Evolutionary conservation across 768 basidiomycete genomes (phyloP).

Genomic region (Leucogyrophana mollusca): DNA sequence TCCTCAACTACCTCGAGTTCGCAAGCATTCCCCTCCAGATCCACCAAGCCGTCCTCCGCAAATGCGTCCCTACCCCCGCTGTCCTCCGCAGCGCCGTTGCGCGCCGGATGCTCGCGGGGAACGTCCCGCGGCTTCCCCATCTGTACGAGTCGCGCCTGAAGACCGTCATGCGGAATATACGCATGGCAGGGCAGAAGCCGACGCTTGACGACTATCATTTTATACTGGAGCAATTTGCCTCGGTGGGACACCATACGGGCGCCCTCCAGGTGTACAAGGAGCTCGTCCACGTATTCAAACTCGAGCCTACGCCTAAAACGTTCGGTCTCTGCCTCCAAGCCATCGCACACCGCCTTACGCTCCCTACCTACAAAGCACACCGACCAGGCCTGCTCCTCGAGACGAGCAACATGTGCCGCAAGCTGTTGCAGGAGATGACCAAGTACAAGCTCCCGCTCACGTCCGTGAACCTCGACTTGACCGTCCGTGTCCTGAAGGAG

Average conservation of each 20-base stretch:
- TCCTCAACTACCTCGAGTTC: conserved; percentile 47
- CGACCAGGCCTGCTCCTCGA: conserved; percentile 37
- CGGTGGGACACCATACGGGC: conserved; percentile 67
- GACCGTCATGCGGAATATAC: conserved; percentile 69
- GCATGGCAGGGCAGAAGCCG: conserved; percentile 41
- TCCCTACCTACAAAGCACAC: conserved; percentile 47
- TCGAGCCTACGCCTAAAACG: conserved; percentile 52
- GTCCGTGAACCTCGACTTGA: conserved; percentile 63
- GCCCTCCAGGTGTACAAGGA: conserved; percentile 62
- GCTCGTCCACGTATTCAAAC: conserved; percentile 38
- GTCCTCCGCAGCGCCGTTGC: conserved; percentile 45
- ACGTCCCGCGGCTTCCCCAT: conserved; percentile 41
- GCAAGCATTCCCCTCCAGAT: conserved; percentile 57
- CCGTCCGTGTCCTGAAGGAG: conserved; percentile 66
- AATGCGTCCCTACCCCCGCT: conserved; percentile 51
- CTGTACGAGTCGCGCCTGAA: conserved; percentile 67
- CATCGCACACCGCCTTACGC: conserved; percentile 62
- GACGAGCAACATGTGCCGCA: conserved; percentile 45
- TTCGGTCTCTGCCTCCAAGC: conserved; percentile 68
- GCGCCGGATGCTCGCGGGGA: conserved; percentile 37
- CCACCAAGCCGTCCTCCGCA: conserved; percentile 69
- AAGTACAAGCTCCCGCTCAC: conserved; percentile 46
- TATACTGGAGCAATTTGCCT: conserved; percentile 72
- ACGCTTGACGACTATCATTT: conserved; percentile 70
- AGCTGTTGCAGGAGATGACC: conserved; percentile 60